phyloP scores from a whole-genome alignment of 2,329 filamentous ascomycete genomes.

The Trichoderma sp. region DNA sequence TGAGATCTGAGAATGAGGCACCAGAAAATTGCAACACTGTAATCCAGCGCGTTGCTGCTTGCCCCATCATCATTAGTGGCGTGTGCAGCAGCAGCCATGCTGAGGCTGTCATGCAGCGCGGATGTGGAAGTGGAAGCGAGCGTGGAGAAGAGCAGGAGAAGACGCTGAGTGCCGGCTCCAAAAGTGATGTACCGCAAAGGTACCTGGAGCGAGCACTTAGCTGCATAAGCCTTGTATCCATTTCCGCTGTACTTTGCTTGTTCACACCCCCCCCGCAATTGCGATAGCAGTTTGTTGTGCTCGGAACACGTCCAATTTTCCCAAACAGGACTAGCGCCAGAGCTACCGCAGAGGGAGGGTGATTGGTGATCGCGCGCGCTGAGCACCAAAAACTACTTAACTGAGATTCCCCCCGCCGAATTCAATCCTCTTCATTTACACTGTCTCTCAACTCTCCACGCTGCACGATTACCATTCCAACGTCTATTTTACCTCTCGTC shows the following conservation, averaged over 20 bases:
- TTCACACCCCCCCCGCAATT: conserved; percentile 14
- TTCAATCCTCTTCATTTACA: conserved; percentile 42
- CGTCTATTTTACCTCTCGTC: conserved; percentile 31
- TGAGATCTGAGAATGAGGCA: background rate
- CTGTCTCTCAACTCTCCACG: conserved; percentile 43
- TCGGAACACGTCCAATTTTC: conserved; percentile 39
- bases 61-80: background rate
- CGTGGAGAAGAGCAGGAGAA: conserved; percentile 12
- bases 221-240: conserved; percentile 12
- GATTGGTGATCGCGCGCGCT: conserved; percentile 54
- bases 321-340: conserved; percentile 32
- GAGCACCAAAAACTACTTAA: conserved; percentile 63
- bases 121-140: conserved; percentile 8
- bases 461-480: conserved; percentile 42
- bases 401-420: conserved; percentile 51
- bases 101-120: background rate
- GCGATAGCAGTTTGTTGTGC: conserved; percentile 36
- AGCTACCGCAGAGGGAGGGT: conserved; percentile 39
- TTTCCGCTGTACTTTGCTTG: background rate
- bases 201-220: conserved; percentile 24
- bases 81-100: background rate
- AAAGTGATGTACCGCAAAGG: conserved; percentile 9
- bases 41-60: background rate
- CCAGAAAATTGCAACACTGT: background rate
- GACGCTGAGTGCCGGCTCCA: conserved; percentile 1